Evolutionary conservation across 768 basidiomycete genomes (phyloP).

Genomic region (Lactarius quietus): DNA sequence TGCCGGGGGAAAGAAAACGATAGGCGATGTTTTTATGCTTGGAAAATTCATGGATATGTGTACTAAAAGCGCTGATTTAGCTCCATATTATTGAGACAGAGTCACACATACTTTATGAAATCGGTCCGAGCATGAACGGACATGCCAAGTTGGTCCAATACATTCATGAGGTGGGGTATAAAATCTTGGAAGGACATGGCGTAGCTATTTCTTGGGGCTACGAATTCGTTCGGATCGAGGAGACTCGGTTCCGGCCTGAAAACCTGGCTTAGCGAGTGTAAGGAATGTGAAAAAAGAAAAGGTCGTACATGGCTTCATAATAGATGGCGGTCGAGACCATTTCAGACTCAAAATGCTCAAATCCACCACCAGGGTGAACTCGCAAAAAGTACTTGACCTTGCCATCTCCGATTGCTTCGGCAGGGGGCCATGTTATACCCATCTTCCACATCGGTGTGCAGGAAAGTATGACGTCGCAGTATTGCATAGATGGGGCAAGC

Average conservation of each 20-base stretch:
- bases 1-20: constrained; percentile 76
- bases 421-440: constrained; percentile 73
- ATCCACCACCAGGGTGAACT: constrained; percentile 78
- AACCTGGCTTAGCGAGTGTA: constrained; percentile 7
- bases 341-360: constrained; percentile 84
- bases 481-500: constrained; percentile 67
- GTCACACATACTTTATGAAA: constrained; percentile 66
- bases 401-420: constrained; percentile 58
- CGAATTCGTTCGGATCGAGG: constrained; percentile 75
- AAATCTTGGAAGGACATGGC: constrained; percentile 83
- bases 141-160: constrained; percentile 83
- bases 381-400: constrained; percentile 82
- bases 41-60: constrained; percentile 71
- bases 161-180: constrained; percentile 72
- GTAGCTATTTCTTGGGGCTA: constrained; percentile 78
- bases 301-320: constrained; percentile 77
- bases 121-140: constrained; percentile 77
- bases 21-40: constrained; percentile 86
- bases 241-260: constrained; percentile 72
- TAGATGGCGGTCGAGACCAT: constrained; percentile 77
- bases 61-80: constrained; percentile 39
- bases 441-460: constrained; percentile 75
- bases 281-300: neutral
- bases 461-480: constrained; percentile 72
- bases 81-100: constrained; percentile 9